phyloP scores from a whole-genome alignment of 169 alveolate species.

The Theileria orientalis region DNA sequence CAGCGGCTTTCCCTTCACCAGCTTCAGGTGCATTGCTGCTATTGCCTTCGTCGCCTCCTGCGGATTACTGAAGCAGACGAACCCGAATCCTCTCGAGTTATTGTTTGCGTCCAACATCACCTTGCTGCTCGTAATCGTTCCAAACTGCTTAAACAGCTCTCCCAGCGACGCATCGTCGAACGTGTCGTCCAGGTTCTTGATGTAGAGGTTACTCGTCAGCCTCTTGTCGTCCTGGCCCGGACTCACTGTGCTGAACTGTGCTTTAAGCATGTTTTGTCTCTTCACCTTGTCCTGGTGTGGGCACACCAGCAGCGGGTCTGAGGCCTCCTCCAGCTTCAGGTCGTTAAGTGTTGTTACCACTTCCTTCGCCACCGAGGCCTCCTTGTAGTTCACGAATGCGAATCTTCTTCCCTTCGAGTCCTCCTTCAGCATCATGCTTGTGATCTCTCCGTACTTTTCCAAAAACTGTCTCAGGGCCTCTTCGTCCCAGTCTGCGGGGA shows the following conservation, averaged over 20 bases:
- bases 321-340: slow-evolving; percentile 66
- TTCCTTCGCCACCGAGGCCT: slow-evolving; percentile 82
- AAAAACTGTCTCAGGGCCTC: slow-evolving; percentile 72
- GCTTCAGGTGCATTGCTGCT: slow-evolving; percentile 92
- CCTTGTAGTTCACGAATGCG: slow-evolving; percentile 87
- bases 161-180: slow-evolving; percentile 85
- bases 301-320: slow-evolving; percentile 81
- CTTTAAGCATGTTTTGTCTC: slow-evolving; percentile 84
- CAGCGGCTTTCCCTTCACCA: slow-evolving; percentile 85
- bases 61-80: slow-evolving; percentile 93
- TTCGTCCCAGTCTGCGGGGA: slow-evolving; percentile 87
- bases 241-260: slow-evolving; percentile 77
- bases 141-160: slow-evolving; percentile 86
- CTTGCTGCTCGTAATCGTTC: slow-evolving; percentile 88
- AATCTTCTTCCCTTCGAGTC: slow-evolving; percentile 85
- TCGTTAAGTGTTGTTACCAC: slow-evolving; percentile 87
- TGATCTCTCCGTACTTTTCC: slow-evolving; percentile 87
- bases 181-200: slow-evolving; percentile 89
- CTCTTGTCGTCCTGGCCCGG: slow-evolving; percentile 71
- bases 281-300: slow-evolving; percentile 88
- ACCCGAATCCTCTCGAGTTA: slow-evolving; percentile 95
- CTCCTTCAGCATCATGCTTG: slow-evolving; percentile 80
- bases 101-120: slow-evolving; percentile 91
- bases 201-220: slow-evolving; percentile 87
- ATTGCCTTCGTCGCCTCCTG: slow-evolving; percentile 97